A percentile compares a stretch with the other conserved stretches of the same genome.
These are phyloP conservation scores for Moricandia moricandioides DNA, from an alignment of 345 rosid genomes.

Conservation along the genomic window DNA sequence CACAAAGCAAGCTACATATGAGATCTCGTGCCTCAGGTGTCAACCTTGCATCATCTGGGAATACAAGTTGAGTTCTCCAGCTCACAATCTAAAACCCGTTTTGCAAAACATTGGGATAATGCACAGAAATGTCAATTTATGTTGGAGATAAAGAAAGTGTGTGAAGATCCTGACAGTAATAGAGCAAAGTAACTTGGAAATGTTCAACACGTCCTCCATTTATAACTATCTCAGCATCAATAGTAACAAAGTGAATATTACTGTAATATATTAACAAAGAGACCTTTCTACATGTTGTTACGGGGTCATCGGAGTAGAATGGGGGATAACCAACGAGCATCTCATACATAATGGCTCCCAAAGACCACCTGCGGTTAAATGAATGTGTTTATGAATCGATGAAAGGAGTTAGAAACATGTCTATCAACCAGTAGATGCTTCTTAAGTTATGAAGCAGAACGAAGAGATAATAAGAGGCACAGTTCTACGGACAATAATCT, in stretches of 20 bases:
- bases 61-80: constrained; percentile 77
- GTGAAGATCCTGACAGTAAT: background rate
- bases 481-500: background rate
- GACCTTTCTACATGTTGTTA: constrained; percentile 94
- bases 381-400: constrained; percentile 1
- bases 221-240: constrained; percentile 1
- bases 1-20: constrained; percentile 74
- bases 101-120: background rate
- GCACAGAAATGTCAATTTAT: constrained; percentile 13
- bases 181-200: background rate
- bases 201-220: background rate
- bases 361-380: constrained; percentile 74
- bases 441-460: background rate
- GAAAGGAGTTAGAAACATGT: background rate
- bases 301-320: constrained; percentile 79
- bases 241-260: background rate
- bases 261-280: background rate
- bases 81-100: constrained; percentile 60
- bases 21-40: constrained; percentile 82
- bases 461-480: background rate
- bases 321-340: constrained; percentile 92
- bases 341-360: constrained; percentile 87
- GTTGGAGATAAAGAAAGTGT: background rate
- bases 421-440: background rate
- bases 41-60: constrained; percentile 81